Percentiles rank a stretch among this genome's conserved stretches.
Conservation (phyloP, 164 flowering plant species). For the Tetrastigma voinierianum region DNA sequence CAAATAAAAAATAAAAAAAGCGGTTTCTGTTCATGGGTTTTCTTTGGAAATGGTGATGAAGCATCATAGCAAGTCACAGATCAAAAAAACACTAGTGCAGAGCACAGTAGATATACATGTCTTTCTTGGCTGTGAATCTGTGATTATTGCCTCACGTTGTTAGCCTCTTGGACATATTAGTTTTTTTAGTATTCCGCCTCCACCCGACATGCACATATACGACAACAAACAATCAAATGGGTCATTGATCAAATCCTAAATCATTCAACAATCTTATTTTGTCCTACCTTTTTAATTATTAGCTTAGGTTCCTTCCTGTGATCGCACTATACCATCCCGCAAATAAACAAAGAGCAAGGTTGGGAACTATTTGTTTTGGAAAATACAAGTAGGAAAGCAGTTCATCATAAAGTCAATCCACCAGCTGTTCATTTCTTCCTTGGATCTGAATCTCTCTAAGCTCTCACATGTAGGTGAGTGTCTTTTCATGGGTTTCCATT, state of each 20-base stretch:
- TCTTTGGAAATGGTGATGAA: no score
- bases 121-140: no score
- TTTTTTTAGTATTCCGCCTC: neutral
- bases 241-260: neutral
- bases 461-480: conserved; percentile 7
- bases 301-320: neutral
- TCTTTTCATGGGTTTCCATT: conserved; percentile 6
- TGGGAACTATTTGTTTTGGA: neutral
- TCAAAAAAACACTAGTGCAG: no score
- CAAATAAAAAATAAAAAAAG: no score
- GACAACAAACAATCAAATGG: neutral
- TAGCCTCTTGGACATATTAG: neutral
- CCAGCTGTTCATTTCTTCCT: conserved; percentile 7
- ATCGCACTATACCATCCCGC: neutral
- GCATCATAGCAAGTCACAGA: no score
- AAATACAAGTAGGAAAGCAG: neutral
- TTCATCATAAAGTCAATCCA: conserved; percentile 28
- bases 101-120: no score
- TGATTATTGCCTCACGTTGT: neutral
- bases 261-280: neutral
- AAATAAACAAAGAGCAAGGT: neutral
- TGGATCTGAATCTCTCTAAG: conserved; percentile 26
- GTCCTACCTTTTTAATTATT: neutral
- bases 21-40: no score
- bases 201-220: neutral